Conservation (phyloP, 768 basidiomycete species). For the Strobilomyces echinocephalus region DNA sequence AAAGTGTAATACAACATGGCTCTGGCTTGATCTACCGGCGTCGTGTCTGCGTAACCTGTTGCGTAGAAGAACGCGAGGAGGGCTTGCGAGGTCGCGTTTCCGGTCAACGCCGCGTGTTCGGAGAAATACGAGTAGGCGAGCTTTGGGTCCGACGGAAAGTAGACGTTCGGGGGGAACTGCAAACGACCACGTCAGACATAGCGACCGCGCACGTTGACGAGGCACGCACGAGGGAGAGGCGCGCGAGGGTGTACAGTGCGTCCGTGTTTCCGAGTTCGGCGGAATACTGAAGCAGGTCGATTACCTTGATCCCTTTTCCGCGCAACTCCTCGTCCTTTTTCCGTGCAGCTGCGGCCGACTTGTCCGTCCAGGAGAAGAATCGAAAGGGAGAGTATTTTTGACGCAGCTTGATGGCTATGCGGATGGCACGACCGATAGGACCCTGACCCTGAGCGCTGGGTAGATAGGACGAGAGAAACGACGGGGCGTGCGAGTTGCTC, state of each 20-base stretch:
- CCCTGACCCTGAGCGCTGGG: constrained; percentile 75
- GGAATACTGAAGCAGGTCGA: constrained; percentile 77
- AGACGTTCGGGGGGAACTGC: constrained; percentile 69
- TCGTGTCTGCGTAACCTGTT: constrained; percentile 69
- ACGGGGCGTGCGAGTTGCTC: constrained; percentile 40
- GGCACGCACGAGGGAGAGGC: constrained; percentile 58
- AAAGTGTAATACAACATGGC: constrained; percentile 94
- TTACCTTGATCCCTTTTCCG: constrained; percentile 72
- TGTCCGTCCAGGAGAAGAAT: constrained; percentile 38
- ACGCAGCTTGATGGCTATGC: constrained; percentile 63
- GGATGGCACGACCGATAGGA: constrained; percentile 63
- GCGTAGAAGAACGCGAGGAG: constrained; percentile 85
- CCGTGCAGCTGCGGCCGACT: constrained; percentile 40
- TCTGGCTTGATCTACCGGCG: constrained; percentile 66
- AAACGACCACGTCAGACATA: neutral
- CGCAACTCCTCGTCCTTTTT: constrained; percentile 63
- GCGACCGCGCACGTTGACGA: neutral
- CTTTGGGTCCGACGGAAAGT: constrained; percentile 58
- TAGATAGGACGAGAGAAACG: constrained; percentile 59
- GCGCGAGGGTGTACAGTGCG: constrained; percentile 63
- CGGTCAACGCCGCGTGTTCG: constrained; percentile 61
- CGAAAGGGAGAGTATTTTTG: constrained; percentile 52
- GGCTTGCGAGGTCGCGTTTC: constrained; percentile 85
- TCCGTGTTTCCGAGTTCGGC: constrained; percentile 73
- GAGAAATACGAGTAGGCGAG: constrained; percentile 61